Conservation (phyloP, 164 flowering plant genomes). For the Piper betle region DNA sequence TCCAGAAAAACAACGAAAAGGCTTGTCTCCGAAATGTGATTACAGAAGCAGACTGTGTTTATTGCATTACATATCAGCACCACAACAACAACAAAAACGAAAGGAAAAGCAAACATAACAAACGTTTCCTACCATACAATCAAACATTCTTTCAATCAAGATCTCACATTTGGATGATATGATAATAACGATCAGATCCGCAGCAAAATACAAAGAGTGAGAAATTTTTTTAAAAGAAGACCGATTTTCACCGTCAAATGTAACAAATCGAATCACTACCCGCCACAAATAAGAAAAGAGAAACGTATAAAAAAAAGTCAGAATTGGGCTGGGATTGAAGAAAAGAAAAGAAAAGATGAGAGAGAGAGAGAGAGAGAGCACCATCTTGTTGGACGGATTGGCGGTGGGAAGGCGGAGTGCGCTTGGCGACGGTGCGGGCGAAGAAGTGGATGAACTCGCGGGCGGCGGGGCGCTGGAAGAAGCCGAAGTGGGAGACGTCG, state of each 20-base stretch:
- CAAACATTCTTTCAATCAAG: no score
- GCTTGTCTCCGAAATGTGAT: neutral
- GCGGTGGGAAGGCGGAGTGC: slow-evolving; percentile 24
- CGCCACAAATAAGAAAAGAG: no score
- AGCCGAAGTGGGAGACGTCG: slow-evolving; percentile 23
- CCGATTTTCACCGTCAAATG: no score
- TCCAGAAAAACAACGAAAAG: neutral
- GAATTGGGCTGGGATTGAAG: neutral
- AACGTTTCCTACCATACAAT: neutral
- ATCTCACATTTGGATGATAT: no score
- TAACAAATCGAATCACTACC: no score
- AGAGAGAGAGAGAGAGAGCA: neutral
- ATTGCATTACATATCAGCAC: neutral
- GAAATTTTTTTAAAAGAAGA: no score
- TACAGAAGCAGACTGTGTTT: neutral
- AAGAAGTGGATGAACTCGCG: slow-evolving; percentile 23
- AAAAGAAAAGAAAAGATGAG: neutral
- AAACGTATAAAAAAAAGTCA: no score
- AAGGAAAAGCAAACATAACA: neutral
- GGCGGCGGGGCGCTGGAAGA: slow-evolving; percentile 18
- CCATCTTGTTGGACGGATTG: slow-evolving; percentile 31
- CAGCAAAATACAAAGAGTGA: no score
- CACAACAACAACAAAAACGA: neutral
- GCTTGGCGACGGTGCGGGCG: slow-evolving; percentile 23
- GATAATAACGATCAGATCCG: no score